Conservation (phyloP, 345 rosid genomes). For the Salix purpurea region DNA sequence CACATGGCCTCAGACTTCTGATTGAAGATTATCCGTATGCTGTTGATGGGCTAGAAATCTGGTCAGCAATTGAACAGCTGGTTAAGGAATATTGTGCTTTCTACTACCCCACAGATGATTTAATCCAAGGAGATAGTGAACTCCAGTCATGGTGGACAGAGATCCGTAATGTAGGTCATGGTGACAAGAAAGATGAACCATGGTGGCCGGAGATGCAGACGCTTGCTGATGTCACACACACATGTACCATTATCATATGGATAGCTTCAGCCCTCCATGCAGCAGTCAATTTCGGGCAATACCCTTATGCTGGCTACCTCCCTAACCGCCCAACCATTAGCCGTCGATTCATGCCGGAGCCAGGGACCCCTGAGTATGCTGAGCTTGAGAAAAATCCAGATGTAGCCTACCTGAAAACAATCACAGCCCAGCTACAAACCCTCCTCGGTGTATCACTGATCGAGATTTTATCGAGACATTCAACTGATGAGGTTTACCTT, state of each 20-base stretch:
- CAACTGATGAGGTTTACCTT: slow-evolving; percentile 77
- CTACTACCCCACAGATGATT: slow-evolving; percentile 60
- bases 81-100: slow-evolving; percentile 66
- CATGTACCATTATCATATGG: slow-evolving; percentile 85
- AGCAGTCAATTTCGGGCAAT: slow-evolving; percentile 92
- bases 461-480: slow-evolving; percentile 74
- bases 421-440: slow-evolving; percentile 87
- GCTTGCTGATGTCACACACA: slow-evolving; percentile 43
- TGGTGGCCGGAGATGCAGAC: slow-evolving; percentile 85
- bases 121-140: slow-evolving; percentile 57
- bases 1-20: slow-evolving; percentile 60
- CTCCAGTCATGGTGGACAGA: slow-evolving; percentile 91
- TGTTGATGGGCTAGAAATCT: slow-evolving; percentile 84
- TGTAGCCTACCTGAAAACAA: slow-evolving; percentile 63
- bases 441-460: slow-evolving; percentile 81
- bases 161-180: slow-evolving; percentile 68
- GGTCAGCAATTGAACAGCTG: slow-evolving; percentile 87
- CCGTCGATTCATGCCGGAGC: slow-evolving; percentile 90
- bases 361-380: slow-evolving; percentile 60
- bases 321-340: slow-evolving; percentile 89
- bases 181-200: slow-evolving; percentile 57
- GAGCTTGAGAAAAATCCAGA: slow-evolving; percentile 57
- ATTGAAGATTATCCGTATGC: slow-evolving; percentile 89
- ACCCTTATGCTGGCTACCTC: slow-evolving; percentile 91
- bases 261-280: slow-evolving; percentile 94